Base-by-base conservation (phyloP, 176 grass and related monocot species). In the Elymus sibiricus region DNA sequence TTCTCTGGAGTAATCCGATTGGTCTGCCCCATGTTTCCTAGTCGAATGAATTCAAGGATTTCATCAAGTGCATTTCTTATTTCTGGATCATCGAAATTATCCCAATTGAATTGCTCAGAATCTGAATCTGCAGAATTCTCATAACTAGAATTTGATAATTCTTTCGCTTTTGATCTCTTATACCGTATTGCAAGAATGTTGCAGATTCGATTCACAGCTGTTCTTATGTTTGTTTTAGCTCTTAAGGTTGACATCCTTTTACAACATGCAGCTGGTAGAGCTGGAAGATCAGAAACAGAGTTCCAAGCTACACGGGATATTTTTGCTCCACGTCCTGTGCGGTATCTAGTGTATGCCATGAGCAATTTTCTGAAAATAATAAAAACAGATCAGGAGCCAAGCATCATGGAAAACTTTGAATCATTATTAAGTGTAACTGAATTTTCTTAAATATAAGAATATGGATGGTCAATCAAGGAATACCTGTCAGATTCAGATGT, bases 401-500 rank as follows among this genome's bases (percentile, higher is more conserved):
- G 34, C n/a, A 87, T 77, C 31, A 73, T 65, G n/a, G 11, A 82
- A 82, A 49, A 31, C 2, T 58, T 58, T 6, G 17, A 21, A 56
- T 22, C 53, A 58, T 58, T 58, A 58, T 58, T 1, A 58, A 58
- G 53, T 58, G 19, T 58, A 58, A 58, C 53, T 22, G 53, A 58
- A 22, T 4, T 16, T 53, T 70, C 16, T 82, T 56, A 84, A 5
- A 14, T 73, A 62, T 17, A 40, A 56, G 53, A 56, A 56, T 21
- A 63, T 84, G 29, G 70, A 64, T 43, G 13, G 27, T 24, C 22
- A 66, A 68, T 28, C 31, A 84, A 79, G 32, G 77, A 78, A 79
- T 94, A 97, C 95, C 95, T 97, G 89, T 95, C 89, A 49, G 89
- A 93, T 76, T 86, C 77, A 2, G 86, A 89, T 47, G 87, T 90